Percentiles rank a stretch among this genome's conserved stretches.
phyloP scores from a whole-genome alignment of 139 green algal genomes.

The Zygnema cylindricum region DNA sequence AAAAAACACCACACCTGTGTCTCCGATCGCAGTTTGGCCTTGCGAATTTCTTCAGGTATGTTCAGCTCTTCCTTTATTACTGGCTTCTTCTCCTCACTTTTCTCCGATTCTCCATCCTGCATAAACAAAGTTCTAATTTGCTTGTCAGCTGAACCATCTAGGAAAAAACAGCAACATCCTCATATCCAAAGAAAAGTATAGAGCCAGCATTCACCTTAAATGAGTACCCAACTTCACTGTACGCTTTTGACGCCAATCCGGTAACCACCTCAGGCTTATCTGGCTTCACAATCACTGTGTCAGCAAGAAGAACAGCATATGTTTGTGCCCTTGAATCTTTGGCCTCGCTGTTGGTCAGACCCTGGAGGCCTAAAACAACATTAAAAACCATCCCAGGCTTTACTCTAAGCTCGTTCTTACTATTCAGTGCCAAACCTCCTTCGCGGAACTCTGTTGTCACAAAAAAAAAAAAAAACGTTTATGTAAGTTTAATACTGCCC shows the following conservation, averaged over 20 bases:
- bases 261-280: constrained; percentile 48
- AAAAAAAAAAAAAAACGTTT: constrained; percentile 25
- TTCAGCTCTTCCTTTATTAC: neutral
- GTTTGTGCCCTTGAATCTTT: constrained; percentile 43
- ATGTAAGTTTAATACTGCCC: too few species aligned
- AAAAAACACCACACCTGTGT: neutral
- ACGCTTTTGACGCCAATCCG: constrained; percentile 41
- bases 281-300: constrained; percentile 78
- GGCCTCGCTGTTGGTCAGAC: constrained; percentile 36
- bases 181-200: too few species aligned
- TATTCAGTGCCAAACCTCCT: constrained; percentile 60
- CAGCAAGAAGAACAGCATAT: constrained; percentile 83
- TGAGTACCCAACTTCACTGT: constrained; percentile 52
- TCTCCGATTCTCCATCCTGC: constrained; percentile 57
- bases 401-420: constrained; percentile 66
- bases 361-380: constrained; percentile 66
- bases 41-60: constrained; percentile 5
- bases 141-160: too few species aligned
- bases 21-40: constrained; percentile 17
- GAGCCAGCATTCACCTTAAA: constrained; percentile 33
- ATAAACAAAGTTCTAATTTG: too few species aligned
- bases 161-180: too few species aligned
- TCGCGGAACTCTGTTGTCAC: constrained; percentile 62
- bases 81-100: neutral
- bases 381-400: constrained; percentile 77